Evolutionary conservation across 176 grass and related monocot species (phyloP), one percentile per base, ranked within the genome.

Genomic region (Oryza longistaminata): DNA sequence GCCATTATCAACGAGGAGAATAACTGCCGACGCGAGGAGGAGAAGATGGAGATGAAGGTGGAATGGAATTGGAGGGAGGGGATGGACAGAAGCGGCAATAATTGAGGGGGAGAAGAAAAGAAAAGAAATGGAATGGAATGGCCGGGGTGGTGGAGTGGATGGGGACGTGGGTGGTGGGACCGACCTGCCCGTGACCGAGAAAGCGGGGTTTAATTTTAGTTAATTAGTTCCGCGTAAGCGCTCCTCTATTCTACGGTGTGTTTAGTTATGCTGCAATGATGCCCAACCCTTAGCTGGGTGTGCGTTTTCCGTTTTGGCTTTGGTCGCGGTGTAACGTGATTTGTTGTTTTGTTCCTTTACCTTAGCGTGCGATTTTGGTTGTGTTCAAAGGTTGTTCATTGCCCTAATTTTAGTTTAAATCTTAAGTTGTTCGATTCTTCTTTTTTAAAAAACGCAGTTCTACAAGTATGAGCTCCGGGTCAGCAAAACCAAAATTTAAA

Each of bases 11-110:
- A 70, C 39, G 45, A 68, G 17, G 53, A 21, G 53, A 8, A 8
- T 19, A 60, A 76, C 39, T 43, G 35, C 26, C 9, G 79, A 15
- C 29, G 65, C 43, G 29, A 31, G 80, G 45, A 43, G 25, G 1
- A 2, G 70, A 22, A 4, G 7, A 1, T 11, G 9, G 5, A 14
- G 3, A 42, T 42, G 45, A n/a, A 29, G 3, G 21, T 4, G 25
- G 35, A 11, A 12, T 9, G 60, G 66, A 3, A 12, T 62, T 62
- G 1, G 53, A 7, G 52, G 34, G 6, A 12, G 14, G 11, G 10
- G 21, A 58, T 58, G 53, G 53, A 12, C 53, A 25, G 7, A 5
- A 15, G 21, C 21, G 64, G 50, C 82, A 89, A 89, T 85, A 85
- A 85, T 89, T 85, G 87, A 48, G 76, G 46, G 55, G 50, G 8